Base-by-base conservation (phyloP, 2,329 filamentous ascomycete species). In the Zymoseptoria brevis region DNA sequence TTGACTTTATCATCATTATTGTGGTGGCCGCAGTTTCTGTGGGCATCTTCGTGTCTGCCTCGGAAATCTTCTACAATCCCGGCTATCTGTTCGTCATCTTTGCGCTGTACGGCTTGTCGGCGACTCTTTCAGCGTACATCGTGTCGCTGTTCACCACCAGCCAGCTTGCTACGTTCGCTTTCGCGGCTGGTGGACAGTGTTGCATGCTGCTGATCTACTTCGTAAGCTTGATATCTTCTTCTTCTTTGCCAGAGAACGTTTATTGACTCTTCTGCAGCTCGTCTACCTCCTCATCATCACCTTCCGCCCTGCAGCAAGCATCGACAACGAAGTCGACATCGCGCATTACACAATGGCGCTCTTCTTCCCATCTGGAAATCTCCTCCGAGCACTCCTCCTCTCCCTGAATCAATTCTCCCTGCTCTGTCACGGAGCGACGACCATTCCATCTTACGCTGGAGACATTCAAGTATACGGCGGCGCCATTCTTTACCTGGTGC, bases 61-160 rank as follows among this genome's bases (percentile, higher is more conserved):
- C 85, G 0, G 71, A 79, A 57, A 80, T 87, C 4, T 96, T 89
- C 85, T 96, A 89, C 67, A 81, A 87, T 59, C 79, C 91, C 4
- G 88, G 85, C 50, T 96, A 95, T 70, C 76, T 96, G 8, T 96
- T 95, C 71, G 74, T 93, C 11, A 80, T 95, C 48, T 85, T 96
- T 64, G 82, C 87, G 58, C 80, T 96, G 0, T 96, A 93, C 71
- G 90, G 90, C 0, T 74, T 96, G 5, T 84, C 88, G 0, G 87
- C 90, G 0, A 89, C 83, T 2, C 76, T 96, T 2, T 77, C 92
- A 55, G 83, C 87, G 1, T 96, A 96, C 72, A 78, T 93, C 45
- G 81, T 96, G 50, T 96, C 91, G 0, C 81, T 96, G 0, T 88
- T 91, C 67, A 84, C 87, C 35, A 83, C 82, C 54, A 91, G 87